Base-by-base conservation (phyloP, 495 filamentous ascomycete species). In the Margaritispora aquatica region DNA sequence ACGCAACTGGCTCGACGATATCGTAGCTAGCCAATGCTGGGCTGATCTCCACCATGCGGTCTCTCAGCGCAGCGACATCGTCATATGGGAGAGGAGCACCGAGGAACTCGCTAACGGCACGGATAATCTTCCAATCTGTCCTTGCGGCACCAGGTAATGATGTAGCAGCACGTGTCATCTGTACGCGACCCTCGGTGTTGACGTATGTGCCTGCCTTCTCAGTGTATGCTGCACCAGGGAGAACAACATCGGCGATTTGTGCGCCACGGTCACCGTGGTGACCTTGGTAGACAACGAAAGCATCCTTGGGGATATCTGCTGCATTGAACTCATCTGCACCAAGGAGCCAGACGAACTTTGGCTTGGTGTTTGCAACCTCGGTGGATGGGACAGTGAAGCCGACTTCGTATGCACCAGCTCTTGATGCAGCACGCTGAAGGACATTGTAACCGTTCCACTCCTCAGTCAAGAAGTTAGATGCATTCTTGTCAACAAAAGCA, bases 361-460 rank as follows among this genome's bases (percentile, higher is more conserved):
- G 89, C 60, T 82, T 88, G 8, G 86, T 91, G 62, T 88, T 76
- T 22, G 92, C 86, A 51, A 94, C 88, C 29, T 80, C 76, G 2
- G 85, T 77, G 23, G 89, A 94, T 20, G 92, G 90, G 1, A 86
- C 81, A 44, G 88, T 88, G 73, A 97, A 98, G 69, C 94, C 94
- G 65, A 98, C 81, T 73, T 98, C 94, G 71, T 91, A 98, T 47
- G 94, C 94, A 64, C 89, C 94, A 20, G 85, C 85, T 50, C 94
- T 84, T 51, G 95, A 97, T 55, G 94, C 94, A 17, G 88, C 88
- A 56, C 92, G 84, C 75, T 98, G 94, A 46, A 98, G 86, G 51
- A 98, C 83, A 69, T 96, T 98, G 79, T 92, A 98, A 56, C 92
- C 94, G 73, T 96, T 93, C 91, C 95, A 97, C 64, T 96, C 90